Percentiles rank a stretch among this genome's conserved stretches.
Conservation (phyloP, 495 filamentous ascomycete genomes). For the Cairneyella variabilis region DNA sequence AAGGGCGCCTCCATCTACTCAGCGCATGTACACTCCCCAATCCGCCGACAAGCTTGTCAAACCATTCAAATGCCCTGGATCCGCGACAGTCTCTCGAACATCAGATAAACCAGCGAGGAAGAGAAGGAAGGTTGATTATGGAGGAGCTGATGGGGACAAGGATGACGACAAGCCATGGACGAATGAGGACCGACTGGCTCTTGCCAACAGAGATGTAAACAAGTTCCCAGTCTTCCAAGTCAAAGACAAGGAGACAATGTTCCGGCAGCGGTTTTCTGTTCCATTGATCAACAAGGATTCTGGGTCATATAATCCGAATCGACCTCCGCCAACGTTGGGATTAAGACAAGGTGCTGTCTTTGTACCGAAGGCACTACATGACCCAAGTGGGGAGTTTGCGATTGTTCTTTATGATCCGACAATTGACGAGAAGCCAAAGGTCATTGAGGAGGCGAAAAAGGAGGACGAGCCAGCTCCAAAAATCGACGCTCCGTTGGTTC, state of each 20-base stretch:
- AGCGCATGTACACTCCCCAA: slow-evolving; percentile 35
- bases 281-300: slow-evolving; percentile 79
- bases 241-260: slow-evolving; percentile 81
- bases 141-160: slow-evolving; percentile 68
- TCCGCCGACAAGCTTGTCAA: slow-evolving; percentile 67
- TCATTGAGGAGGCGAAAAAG: slow-evolving; percentile 47
- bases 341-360: slow-evolving; percentile 81
- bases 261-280: slow-evolving; percentile 78
- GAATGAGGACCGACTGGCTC: slow-evolving; percentile 80
- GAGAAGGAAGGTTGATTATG: slow-evolving; percentile 84
- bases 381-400: slow-evolving; percentile 92
- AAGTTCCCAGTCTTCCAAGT: slow-evolving; percentile 84
- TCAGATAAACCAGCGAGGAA: slow-evolving; percentile 84
- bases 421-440: slow-evolving; percentile 73
- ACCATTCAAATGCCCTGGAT: slow-evolving; percentile 92
- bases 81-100: slow-evolving; percentile 63
- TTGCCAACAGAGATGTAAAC: slow-evolving; percentile 86
- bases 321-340: slow-evolving; percentile 82
- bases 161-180: slow-evolving; percentile 81
- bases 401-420: slow-evolving; percentile 97
- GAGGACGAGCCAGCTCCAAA: slow-evolving; percentile 38
- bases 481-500: slow-evolving; percentile 77
- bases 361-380: slow-evolving; percentile 86
- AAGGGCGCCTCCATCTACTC: not conserved
- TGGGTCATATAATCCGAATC: slow-evolving; percentile 66